Conservation (phyloP, 1,284 basidiomycete genomes). For the Pseudozyma hubeiensis region DNA sequence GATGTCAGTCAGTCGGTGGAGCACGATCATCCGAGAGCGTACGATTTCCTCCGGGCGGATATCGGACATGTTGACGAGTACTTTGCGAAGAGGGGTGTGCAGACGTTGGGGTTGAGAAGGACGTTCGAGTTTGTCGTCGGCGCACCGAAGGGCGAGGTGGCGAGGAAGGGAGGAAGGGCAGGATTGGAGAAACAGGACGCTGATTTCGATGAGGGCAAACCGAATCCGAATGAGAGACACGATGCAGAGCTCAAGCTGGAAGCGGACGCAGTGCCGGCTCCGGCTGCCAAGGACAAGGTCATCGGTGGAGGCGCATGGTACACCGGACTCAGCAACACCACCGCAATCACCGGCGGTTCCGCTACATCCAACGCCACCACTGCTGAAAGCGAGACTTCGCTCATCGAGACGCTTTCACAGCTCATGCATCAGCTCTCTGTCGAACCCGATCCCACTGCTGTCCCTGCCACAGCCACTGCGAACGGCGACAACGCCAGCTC, state of each 20-base stretch:
- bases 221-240: constrained; percentile 31
- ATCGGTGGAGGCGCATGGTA: constrained; percentile 43
- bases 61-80: constrained; percentile 93
- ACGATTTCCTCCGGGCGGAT: constrained; percentile 91
- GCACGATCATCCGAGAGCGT: constrained; percentile 89
- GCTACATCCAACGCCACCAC: neutral
- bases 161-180: constrained; percentile 48
- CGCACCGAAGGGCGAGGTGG: constrained; percentile 15
- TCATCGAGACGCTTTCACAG: constrained; percentile 46
- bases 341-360: neutral
- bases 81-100: constrained; percentile 79
- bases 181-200: constrained; percentile 57
- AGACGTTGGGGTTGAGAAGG: constrained; percentile 81
- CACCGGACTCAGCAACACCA: constrained; percentile 18
- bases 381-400: constrained; percentile 52
- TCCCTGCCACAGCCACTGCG: neutral
- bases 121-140: constrained; percentile 77
- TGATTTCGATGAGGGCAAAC: constrained; percentile 28
- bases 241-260: constrained; percentile 11
- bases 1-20: constrained; percentile 99
- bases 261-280: neutral
- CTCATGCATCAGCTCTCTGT: constrained; percentile 36
- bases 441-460: constrained; percentile 6
- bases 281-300: constrained; percentile 14
- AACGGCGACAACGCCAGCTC: neutral